These are phyloP conservation scores for Ilex asprella DNA, from an alignment of 257 asterid species.

Conservation along the genomic window DNA sequence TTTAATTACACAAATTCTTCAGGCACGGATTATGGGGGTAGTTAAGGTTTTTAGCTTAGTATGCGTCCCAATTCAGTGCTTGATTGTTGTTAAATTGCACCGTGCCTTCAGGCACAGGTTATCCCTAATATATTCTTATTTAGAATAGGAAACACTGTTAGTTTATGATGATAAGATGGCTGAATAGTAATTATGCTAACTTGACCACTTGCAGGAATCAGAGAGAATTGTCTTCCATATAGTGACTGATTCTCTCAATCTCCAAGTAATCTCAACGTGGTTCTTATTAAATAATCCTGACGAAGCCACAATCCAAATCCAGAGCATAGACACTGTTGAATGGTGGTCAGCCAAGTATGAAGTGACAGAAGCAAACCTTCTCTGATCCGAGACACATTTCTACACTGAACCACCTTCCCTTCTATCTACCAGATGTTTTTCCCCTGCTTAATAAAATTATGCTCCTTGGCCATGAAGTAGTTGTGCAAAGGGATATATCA, in stretches of 20 bases:
- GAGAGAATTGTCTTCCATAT: constrained; percentile 74
- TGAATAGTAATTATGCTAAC: background rate
- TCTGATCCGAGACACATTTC: constrained; percentile 67
- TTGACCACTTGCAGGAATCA: constrained; percentile 44
- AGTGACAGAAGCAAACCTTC: constrained; percentile 42
- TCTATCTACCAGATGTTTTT: constrained; percentile 84
- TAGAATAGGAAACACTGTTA: no score
- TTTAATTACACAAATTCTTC: no score
- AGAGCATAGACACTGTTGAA: constrained; percentile 46
- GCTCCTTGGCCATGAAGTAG: constrained; percentile 94
- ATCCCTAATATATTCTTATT: no score
- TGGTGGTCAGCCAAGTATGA: constrained; percentile 55
- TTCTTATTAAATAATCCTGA: constrained; percentile 74
- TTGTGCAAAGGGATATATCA: constrained; percentile 29
- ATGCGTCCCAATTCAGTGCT: no score
- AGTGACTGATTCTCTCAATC: constrained; percentile 72
- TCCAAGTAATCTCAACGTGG: constrained; percentile 91
- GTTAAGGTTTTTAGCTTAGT: no score
- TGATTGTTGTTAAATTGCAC: no score
- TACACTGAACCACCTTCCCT: constrained; percentile 77
- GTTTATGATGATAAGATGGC: no score
- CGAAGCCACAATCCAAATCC: constrained; percentile 68
- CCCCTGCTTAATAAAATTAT: constrained; percentile 66
- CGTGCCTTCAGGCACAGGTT: no score
- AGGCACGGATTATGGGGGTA: no score